phyloP scores from a whole-genome alignment of 2,329 filamentous ascomycete species.

The Pestalotiopsis sp. region DNA sequence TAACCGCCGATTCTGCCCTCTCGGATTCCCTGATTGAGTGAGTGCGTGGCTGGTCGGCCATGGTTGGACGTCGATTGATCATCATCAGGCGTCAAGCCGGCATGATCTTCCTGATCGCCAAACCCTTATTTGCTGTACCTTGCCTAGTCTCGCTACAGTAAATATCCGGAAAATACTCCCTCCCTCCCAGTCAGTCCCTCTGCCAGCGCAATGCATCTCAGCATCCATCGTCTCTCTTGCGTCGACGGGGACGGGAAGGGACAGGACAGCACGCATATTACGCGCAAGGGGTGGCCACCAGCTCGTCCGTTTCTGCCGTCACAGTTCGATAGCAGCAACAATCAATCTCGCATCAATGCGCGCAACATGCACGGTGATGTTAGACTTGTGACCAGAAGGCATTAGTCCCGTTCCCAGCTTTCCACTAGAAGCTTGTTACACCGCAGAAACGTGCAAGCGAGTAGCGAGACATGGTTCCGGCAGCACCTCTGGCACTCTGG shows the following conservation, averaged over 20 bases:
- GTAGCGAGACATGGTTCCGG: no score
- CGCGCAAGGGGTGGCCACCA: neutral
- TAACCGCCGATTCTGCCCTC: neutral
- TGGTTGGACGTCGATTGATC: conserved; percentile 13
- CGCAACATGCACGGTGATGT: conserved; percentile 11
- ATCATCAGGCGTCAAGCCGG: conserved; percentile 15
- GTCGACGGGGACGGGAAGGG: neutral
- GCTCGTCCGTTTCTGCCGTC: neutral
- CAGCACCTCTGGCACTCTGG: neutral
- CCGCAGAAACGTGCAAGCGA: conserved; percentile 5
- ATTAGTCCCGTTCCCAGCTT: neutral
- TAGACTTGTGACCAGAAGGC: neutral
- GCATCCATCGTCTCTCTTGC: neutral
- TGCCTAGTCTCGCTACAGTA: conserved; percentile 3
- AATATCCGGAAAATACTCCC: neutral
- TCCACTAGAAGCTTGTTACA: conserved; percentile 8
- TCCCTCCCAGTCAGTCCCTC: neutral
- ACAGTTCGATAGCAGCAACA: neutral
- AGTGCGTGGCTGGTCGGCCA: neutral
- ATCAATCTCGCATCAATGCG: neutral
- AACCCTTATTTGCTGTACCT: neutral
- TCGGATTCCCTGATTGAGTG: conserved; percentile 1
- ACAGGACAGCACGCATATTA: neutral
- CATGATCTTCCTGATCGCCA: conserved; percentile 1
- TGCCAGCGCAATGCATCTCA: neutral